A percentile compares a stretch with the other conserved stretches of the same genome.
phyloP scores from a whole-genome alignment of 2,329 filamentous ascomycete species.

The Sporothrix inflata region DNA sequence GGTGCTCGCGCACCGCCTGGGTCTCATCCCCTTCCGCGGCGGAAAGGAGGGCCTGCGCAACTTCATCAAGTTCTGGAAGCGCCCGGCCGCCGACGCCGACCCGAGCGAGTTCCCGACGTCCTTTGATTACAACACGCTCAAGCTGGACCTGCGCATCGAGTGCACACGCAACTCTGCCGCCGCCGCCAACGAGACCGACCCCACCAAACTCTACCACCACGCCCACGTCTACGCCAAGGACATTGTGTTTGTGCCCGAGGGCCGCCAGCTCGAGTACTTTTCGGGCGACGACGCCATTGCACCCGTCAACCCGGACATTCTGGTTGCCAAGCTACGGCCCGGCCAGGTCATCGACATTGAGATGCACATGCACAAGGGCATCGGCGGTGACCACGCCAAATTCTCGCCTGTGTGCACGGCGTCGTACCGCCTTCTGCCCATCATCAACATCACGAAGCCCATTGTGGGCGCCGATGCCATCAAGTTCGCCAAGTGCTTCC shows the following conservation, averaged over 20 bases:
- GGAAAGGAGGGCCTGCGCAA: conserved; percentile 73
- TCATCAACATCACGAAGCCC: conserved; percentile 79
- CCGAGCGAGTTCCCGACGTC: conserved; percentile 50
- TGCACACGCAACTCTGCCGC: conserved; percentile 81
- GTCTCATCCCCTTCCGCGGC: conserved; percentile 86
- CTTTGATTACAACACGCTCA: conserved; percentile 85
- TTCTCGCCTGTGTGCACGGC: conserved; percentile 96
- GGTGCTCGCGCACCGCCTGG: conserved; percentile 86
- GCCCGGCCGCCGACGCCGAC: conserved; percentile 65
- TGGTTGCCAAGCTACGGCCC: conserved; percentile 91
- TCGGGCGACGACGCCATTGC: conserved; percentile 68
- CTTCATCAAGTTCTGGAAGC: conserved; percentile 81
- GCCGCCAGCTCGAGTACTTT: conserved; percentile 72
- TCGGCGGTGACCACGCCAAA: conserved; percentile 93
- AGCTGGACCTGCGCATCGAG: conserved; percentile 73
- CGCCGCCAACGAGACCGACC: conserved; percentile 73
- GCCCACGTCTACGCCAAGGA: conserved; percentile 81
- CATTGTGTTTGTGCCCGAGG: conserved; percentile 75
- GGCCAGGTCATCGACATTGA: conserved; percentile 84
- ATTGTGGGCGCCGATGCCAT: conserved; percentile 85
- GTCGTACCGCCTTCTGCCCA: conserved; percentile 86
- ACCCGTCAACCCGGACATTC: conserved; percentile 86
- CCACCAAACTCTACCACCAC: conserved; percentile 81
- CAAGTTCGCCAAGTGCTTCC: conserved; percentile 91
- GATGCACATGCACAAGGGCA: conserved; percentile 93